Evolutionary conservation across 2,329 filamentous ascomycete genomes (phyloP), one percentile per base, ranked within the genome.

Genomic region (Cladobotryum protrusum): DNA sequence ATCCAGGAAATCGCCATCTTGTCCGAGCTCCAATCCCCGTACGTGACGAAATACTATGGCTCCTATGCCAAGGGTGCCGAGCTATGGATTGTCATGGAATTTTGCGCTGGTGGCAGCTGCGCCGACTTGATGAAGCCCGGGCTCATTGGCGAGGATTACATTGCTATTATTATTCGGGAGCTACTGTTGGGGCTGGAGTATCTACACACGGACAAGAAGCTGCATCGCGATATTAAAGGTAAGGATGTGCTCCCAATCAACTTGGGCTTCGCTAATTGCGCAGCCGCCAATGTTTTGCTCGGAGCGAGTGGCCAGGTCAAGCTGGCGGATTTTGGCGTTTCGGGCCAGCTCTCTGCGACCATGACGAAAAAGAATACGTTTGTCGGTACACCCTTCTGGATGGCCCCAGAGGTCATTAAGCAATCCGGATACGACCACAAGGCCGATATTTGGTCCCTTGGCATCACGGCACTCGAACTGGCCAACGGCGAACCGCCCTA

Each of bases 321-420:
- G 69, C 76, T 97, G 50, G 92, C 92, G 13, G 92, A 99, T 67
- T 99, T 99, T 71, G 92, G 92, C 52, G 93, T 99, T 6, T 96
- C 92, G 1, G 92, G 92, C 24, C 93, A 97, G 70, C 78, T 97
- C 18, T 95, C 92, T 9, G 92, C 92, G 6, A 99, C 92, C 45
- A 97, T 97, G 91, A 96, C 92, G 55, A 97, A 97, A 77, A 97
- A 97, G 74, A 97, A 97, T 66, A 97, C 92, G 0, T 99, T 97
- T 67, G 92, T 99, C 32, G 93, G 93, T 33, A 97, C 92, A 0
- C 92, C 93, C 1, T 99, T 97, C 67, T 99, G 93, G 93, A 99
- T 99, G 92, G 92, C 93, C 3, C 92, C 92, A 11, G 92, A 99
- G 71, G 92, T 97, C 49, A 99, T 99, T 68, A 96, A 96, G 72